Conservation (phyloP, 148 eudicot species). For the Chenopodium quinoa region DNA sequence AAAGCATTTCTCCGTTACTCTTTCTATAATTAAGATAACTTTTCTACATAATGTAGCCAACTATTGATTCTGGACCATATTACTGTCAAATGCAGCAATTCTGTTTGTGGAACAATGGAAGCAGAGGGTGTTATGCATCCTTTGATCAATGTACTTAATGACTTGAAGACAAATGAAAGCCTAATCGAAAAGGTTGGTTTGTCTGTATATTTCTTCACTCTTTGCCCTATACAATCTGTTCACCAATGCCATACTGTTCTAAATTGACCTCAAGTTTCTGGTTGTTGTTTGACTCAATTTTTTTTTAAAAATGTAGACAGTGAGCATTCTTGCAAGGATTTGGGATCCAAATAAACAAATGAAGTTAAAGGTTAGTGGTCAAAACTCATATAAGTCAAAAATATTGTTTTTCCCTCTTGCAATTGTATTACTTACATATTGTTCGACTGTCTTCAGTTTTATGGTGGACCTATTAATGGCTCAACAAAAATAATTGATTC, state of each 20-base stretch:
- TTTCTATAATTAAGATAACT: background rate
- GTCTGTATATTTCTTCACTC: background rate
- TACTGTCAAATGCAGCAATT: slow-evolving; percentile 44
- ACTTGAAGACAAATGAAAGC: slow-evolving; percentile 33
- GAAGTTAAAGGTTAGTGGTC: slow-evolving; percentile 57
- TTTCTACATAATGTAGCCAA: slow-evolving; percentile 18
- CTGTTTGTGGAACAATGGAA: slow-evolving; percentile 59
- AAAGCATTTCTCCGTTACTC: background rate
- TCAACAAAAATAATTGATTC: slow-evolving; percentile 34
- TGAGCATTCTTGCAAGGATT: slow-evolving; percentile 70
- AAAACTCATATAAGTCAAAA: background rate
- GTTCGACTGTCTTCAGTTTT: slow-evolving; percentile 44
- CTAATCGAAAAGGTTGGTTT: slow-evolving; percentile 44
- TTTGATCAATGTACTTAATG: slow-evolving; percentile 52
- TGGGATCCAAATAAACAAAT: slow-evolving; percentile 67
- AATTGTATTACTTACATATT: slow-evolving; percentile 10
- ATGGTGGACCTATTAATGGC: slow-evolving; percentile 56
- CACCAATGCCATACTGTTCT: background rate
- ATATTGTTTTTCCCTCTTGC: background rate
- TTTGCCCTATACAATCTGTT: background rate
- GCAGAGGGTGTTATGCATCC: slow-evolving; percentile 47
- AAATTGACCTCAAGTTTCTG: background rate
- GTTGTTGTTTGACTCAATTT: background rate
- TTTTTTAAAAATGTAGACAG: slow-evolving; percentile 44
- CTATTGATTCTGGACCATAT: slow-evolving; percentile 15